Percentiles rank a stretch among this genome's conserved stretches.
Evolutionary conservation across 495 filamentous ascomycete species (phyloP).

Genomic region (Jackrogersella multiformis): DNA sequence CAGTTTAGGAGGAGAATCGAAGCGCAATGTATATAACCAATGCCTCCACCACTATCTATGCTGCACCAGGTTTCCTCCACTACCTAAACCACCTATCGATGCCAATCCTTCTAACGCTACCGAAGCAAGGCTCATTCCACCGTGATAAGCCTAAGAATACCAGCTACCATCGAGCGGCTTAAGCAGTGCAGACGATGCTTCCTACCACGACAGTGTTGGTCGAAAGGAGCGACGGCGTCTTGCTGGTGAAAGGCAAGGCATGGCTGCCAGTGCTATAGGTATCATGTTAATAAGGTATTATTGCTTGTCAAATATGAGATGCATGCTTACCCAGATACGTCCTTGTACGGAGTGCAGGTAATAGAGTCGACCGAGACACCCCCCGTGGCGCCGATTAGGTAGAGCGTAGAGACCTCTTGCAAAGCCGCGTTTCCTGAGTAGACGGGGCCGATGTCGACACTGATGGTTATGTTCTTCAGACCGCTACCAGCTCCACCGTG

Average conservation of each 20-base stretch:
- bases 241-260: conserved; percentile 17
- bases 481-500: conserved; percentile 30
- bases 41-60: background rate
- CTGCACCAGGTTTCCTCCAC: background rate
- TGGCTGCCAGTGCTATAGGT: conserved; percentile 2
- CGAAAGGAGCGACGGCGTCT: conserved; percentile 20
- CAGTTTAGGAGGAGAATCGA: background rate
- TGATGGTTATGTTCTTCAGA: conserved; percentile 26
- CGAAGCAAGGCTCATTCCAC: background rate
- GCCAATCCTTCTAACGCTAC: background rate
- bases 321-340: conserved; percentile 8
- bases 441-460: background rate
- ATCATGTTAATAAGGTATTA: background rate
- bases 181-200: conserved; percentile 28
- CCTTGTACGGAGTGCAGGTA: conserved; percentile 25
- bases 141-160: background rate
- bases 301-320: background rate
- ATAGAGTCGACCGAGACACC: conserved; percentile 6
- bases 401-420: conserved; percentile 30
- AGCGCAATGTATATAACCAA: conserved; percentile 4
- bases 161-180: background rate
- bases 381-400: conserved; percentile 15
- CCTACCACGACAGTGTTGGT: conserved; percentile 37
- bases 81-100: background rate
- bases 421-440: conserved; percentile 3